Evolutionary conservation across 805 yeast species (phyloP).

Genomic region (Clavispora vitiphila): DNA sequence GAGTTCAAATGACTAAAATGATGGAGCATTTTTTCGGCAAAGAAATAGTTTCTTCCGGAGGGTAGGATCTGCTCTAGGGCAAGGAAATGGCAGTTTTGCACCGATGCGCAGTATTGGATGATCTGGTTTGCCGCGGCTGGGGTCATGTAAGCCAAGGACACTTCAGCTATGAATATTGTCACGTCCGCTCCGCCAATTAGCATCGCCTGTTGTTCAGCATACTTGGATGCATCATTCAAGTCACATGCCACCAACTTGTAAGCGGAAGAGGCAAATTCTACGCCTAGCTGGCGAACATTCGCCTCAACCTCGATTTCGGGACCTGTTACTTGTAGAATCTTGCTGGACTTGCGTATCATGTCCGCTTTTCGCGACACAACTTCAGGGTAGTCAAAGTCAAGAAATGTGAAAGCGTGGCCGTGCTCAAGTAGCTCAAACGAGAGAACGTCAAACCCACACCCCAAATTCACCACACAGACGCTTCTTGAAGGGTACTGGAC

Average conservation of each 20-base stretch:
- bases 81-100: conserved; percentile 53
- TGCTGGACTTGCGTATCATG: conserved; percentile 46
- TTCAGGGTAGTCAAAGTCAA: conserved; percentile 76
- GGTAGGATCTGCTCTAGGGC: conserved; percentile 72
- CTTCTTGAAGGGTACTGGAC: conserved; percentile 15
- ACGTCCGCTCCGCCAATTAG: conserved; percentile 26
- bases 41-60: conserved; percentile 56
- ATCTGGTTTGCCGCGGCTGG: conserved; percentile 61
- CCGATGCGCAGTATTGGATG: conserved; percentile 42
- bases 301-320: conserved; percentile 2
- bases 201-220: conserved; percentile 23
- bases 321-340: conserved; percentile 45
- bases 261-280: conserved; percentile 7
- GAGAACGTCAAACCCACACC: conserved; percentile 64
- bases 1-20: conserved; percentile 65
- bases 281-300: conserved; percentile 14
- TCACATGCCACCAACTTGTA: conserved; percentile 68
- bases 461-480: conserved; percentile 57
- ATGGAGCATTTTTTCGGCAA: conserved; percentile 67
- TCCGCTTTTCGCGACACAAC: conserved; percentile 50
- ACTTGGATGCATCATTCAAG: conserved; percentile 43
- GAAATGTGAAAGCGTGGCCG: conserved; percentile 36
- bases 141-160: conserved; percentile 75
- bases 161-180: conserved; percentile 72
- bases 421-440: conserved; percentile 35